A percentile compares a stretch with the other conserved stretches of the same genome.
Evolutionary conservation across 768 basidiomycete genomes (phyloP).

Genomic region (Tylopilus felleus): DNA sequence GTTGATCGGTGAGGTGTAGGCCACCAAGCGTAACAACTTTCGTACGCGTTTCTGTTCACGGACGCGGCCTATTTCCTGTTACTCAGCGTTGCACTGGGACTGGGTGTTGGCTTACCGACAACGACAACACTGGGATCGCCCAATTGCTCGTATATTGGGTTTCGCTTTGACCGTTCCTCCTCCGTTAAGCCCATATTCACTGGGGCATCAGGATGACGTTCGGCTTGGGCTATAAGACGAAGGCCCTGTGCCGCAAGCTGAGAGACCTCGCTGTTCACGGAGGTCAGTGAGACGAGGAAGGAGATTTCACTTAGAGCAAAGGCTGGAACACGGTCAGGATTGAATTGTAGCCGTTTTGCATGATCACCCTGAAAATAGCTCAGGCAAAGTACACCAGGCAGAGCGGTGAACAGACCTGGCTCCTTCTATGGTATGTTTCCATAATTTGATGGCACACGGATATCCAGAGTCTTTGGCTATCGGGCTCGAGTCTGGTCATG

Average conservation of each 20-base stretch:
- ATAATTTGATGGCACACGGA: slow-evolving; percentile 58
- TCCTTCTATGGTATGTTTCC: slow-evolving; percentile 50
- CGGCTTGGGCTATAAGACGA: slow-evolving; percentile 63
- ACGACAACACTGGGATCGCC: slow-evolving; percentile 71
- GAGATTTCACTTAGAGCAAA: slow-evolving; percentile 71
- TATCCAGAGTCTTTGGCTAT: slow-evolving; percentile 68
- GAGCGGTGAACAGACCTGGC: slow-evolving; percentile 37
- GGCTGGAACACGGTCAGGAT: slow-evolving; percentile 53
- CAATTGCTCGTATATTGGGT: slow-evolving; percentile 73
- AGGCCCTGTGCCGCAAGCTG: slow-evolving; percentile 66
- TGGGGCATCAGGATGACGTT: slow-evolving; percentile 59
- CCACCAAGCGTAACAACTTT: slow-evolving; percentile 61
- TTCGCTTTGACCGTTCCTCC: slow-evolving; percentile 63
- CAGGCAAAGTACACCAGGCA: slow-evolving; percentile 1
- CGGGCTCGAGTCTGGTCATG: slow-evolving; percentile 53
- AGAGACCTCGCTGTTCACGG: slow-evolving; percentile 63
- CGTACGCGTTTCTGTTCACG: slow-evolving; percentile 79
- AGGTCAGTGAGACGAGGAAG: slow-evolving; percentile 67
- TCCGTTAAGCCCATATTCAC: slow-evolving; percentile 48
- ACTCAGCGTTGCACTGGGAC: background rate
- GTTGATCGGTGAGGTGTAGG: slow-evolving; percentile 62
- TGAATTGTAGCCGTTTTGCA: slow-evolving; percentile 48
- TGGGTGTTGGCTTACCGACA: slow-evolving; percentile 50
- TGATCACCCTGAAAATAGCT: slow-evolving; percentile 35
- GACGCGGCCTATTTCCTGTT: slow-evolving; percentile 54